A percentile compares a stretch with the other conserved stretches of the same genome.
Conservation (phyloP, 257 asterid genomes). For the Lithospermum erythrorhizon region DNA sequence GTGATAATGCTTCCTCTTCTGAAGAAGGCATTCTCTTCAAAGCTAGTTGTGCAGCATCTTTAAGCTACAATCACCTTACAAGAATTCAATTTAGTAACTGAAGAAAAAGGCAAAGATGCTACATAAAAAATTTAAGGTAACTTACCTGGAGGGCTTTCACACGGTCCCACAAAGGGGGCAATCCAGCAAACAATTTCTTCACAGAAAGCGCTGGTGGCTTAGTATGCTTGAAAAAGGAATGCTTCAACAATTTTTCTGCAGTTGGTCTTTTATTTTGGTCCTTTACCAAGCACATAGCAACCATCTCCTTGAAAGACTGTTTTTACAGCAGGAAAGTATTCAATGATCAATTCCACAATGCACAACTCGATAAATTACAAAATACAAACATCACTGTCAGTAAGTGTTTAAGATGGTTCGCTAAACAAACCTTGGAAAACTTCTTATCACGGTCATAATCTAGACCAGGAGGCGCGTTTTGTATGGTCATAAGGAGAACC, state of each 20-base stretch:
- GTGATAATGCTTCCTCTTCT: slow-evolving; percentile 94
- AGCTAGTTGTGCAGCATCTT: slow-evolving; percentile 98
- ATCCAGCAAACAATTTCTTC: slow-evolving; percentile 69
- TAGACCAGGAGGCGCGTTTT: slow-evolving; percentile 99
- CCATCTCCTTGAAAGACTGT: slow-evolving; percentile 99
- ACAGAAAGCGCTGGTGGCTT: slow-evolving; percentile 90
- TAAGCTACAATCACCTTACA: slow-evolving; percentile 42
- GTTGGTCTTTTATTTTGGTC: slow-evolving; percentile 98
- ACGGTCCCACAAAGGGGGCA: slow-evolving; percentile 91
- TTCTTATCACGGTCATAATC: slow-evolving; percentile 98
- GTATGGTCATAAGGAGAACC: slow-evolving; percentile 98
- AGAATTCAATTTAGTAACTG: slow-evolving; percentile 11
- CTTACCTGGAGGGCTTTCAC: slow-evolving; percentile 91
- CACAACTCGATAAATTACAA: neutral
- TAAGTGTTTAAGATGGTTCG: neutral
- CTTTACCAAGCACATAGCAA: slow-evolving; percentile 99
- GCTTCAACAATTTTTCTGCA: slow-evolving; percentile 86
- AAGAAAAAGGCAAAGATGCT: slow-evolving; percentile 12
- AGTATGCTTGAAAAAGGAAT: slow-evolving; percentile 81
- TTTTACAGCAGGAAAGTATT: slow-evolving; percentile 17
- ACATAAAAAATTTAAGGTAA: slow-evolving; percentile 8
- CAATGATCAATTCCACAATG: slow-evolving; percentile 11
- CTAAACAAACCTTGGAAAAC: slow-evolving; percentile 69
- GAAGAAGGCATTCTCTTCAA: slow-evolving; percentile 84
- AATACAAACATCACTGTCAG: too few species aligned